Conservation (phyloP, 2,329 filamentous ascomycete species). For the Pseudogymnoascus sp. region DNA sequence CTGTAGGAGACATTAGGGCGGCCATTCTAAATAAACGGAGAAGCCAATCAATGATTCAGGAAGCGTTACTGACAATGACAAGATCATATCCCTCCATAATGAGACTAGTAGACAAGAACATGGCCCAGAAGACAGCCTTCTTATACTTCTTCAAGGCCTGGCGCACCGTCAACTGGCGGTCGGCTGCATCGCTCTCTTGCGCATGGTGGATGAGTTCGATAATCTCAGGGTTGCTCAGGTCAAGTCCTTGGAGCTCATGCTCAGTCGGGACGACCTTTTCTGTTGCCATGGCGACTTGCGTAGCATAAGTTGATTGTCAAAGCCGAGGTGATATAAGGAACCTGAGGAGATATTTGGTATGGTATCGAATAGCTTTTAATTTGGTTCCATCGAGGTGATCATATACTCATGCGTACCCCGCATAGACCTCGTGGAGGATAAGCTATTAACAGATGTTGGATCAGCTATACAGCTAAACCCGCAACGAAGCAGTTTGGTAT, state of each 20-base stretch:
- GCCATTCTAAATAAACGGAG: not conserved
- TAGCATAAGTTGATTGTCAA: not conserved
- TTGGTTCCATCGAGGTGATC: conserved; percentile 13
- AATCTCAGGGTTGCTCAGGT: conserved; percentile 12
- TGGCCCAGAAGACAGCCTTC: conserved; percentile 15
- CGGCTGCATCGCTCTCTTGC: conserved; percentile 14
- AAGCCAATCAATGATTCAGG: not conserved
- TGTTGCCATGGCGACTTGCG: not conserved
- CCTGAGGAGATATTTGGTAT: not conserved
- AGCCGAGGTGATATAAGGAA: not conserved
- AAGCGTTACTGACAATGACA: conserved; percentile 10
- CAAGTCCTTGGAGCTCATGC: conserved; percentile 15
- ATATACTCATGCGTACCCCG: conserved; percentile 14
- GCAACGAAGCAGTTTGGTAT: not conserved
- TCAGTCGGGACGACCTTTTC: conserved; percentile 15
- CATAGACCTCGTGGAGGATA: not conserved
- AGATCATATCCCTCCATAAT: conserved; percentile 14
- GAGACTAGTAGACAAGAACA: conserved; percentile 15
- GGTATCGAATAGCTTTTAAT: not conserved
- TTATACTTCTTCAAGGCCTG: conserved; percentile 16
- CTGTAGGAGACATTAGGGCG: not conserved
- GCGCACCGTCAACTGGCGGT: conserved; percentile 12
- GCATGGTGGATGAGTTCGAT: conserved; percentile 17
- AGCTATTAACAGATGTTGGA: not conserved
- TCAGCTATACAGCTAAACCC: not conserved